Evolutionary conservation across 2,329 filamentous ascomycete genomes (phyloP), one percentile per base, ranked within the genome.

Genomic region (Cadophora sp.): DNA sequence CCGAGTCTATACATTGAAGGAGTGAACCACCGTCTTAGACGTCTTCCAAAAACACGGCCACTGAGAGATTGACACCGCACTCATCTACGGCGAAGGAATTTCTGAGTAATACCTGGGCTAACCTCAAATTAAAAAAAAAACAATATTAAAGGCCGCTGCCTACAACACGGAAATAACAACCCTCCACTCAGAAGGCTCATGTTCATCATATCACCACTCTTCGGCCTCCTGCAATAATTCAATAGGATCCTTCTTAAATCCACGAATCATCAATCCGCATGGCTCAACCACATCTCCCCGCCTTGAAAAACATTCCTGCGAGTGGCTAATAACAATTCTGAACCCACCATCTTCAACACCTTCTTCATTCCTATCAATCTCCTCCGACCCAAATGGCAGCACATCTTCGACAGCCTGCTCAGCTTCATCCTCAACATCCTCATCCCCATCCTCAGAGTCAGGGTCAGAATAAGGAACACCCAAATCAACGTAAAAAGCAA

Each of bases 71-170:
- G 63, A 65, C 30, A 92, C 89, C 0, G 89, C 90, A 0, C 84
- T 89, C 18, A 76, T 83, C 3, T 93, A 93, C 70, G 81, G 89
- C 48, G 83, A 80, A 36, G 89, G 90, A 59, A 82, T 84, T 62
- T 89, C 91, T 61, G 90, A 93, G 75, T 84, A 82, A 24, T 89
- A 85, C 76, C 89, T 88, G 2, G 81, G 82, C 8, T 61, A 71
- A 79, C 86, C n/a, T n/a, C n/a, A n/a, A n/a, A n/a, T n/a, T n/a
- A n/a, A n/a, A n/a, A n/a, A n/a, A n/a, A n/a, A n/a, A n/a, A n/a
- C n/a, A n/a, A n/a, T n/a, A n/a, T n/a, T n/a, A n/a, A 30, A 30
- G 27, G 27, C 27, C 27, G 6, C 27, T 30, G 6, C 27, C 27
- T 30, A 30, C 27, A 30, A 30, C 27, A 30, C 27, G 27, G 27